Evolutionary conservation across 2,329 filamentous ascomycete genomes (phyloP), one percentile per base, ranked within the genome.

Genomic region (Clarireedia sp.): DNA sequence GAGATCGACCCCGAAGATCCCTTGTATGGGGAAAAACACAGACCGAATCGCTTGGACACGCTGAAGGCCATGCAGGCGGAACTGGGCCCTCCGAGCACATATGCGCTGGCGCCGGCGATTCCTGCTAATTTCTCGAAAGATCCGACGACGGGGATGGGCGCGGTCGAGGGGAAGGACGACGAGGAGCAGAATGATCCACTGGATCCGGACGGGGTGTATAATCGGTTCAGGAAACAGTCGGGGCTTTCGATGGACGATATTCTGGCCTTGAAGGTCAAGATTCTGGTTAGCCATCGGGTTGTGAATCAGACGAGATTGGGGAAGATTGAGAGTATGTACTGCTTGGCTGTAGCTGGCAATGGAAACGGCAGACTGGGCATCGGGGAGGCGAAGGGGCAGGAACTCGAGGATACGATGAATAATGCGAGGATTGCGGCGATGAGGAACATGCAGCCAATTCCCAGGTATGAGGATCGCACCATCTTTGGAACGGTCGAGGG

Each of bases 271-370:
- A 76, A 80, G 56, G 74, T 81, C 61, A 96, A 95, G 78, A 77
- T 79, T 48, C 74, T 99, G 47, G 87, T 95, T 47, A 68, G 69
- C 4, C 88, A 92, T 67, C 72, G 73, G 41, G 94, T 99, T 57
- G 77, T 82, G 62, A 97, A 99, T 74, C 92, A 97, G 78, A 97
- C 94, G 21, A 88, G 92, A 75, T 83, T 99, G 73, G 94, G 94
- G 69, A 99, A 97, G 78, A 86, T 99, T 57, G 79, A 80, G 63
- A 89, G 86, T 70, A 66, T 78, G 41, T 95, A 92, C 66, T 78
- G 83, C 64, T 74, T 97, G 59, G 84, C 84, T 41, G 84, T 96
- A 63, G 91, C 90, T 5, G 94, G 94, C 51, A 95, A 97, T 72
- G 80, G 83, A 57, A 81, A 94, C 62, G 94, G 94, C 16, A 79